Evolutionary conservation across 441 rosid species (phyloP), one percentile per base, ranked within the genome.

Genomic region (Daphne laureola): DNA sequence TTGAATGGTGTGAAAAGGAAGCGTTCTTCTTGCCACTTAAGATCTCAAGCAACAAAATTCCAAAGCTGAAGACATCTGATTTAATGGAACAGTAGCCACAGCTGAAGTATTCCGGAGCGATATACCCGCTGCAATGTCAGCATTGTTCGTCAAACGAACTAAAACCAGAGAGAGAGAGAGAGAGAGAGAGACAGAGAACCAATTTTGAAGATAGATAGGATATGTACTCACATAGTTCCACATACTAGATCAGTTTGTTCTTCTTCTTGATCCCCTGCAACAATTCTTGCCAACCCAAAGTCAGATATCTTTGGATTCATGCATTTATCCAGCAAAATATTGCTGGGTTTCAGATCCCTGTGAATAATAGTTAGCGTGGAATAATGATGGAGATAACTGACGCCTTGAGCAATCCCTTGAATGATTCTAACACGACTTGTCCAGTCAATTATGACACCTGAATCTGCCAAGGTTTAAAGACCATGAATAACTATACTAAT

Each of bases 241-340:
- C 76, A 81, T 49, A 86, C 76, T 51, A 81, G 74, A 38, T 35
- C 11, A 6, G 95, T 81, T 49, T 71, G 77, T 12, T 66, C 86
- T 61, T 72, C 70, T 65, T 65, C 69, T 68, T 79, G 70, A 47
- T 69, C 63, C n/a, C 73, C 76, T 0, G 68, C 69, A 49, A 81
- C 81, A 16, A 81, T 78, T 45, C 79, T 65, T 0, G 90, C 95
- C 69, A 81, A 31, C 38, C 90, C 83, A 46, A 75, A 72, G 40
- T 75, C 75, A 2, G 77, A 72, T 18, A 75, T 72, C 50, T 75
- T 75, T 0, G 77, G 73, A 31, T 57, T 71, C 76, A 68, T 71
- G 8, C 63, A 61, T 0, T 44, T 15, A 31, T 71, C 77, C 3
- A 75, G 74, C 14, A 68, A 56, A 13, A 75, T 60, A 42, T 71